phyloP scores from a whole-genome alignment of 129 eudicot species.

The Silybum marianum region DNA sequence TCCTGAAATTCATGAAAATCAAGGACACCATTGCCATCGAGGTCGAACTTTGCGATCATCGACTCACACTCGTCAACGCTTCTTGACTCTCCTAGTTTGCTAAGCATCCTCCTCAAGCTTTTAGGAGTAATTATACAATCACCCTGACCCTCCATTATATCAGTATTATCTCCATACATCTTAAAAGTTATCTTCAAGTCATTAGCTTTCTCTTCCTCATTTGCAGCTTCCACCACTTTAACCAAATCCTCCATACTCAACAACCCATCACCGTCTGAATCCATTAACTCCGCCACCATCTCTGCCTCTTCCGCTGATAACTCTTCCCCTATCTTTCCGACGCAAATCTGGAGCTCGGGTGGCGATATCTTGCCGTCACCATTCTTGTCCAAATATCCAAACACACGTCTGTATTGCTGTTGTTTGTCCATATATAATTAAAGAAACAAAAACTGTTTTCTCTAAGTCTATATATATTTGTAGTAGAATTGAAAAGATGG shows the following conservation, averaged over 20 bases:
- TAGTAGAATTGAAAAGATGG: neutral
- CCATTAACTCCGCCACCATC: slow-evolving; percentile 49
- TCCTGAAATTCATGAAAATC: slow-evolving; percentile 52
- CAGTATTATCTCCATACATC: slow-evolving; percentile 47
- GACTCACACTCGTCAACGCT: slow-evolving; percentile 45
- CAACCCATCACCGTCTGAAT: slow-evolving; percentile 56
- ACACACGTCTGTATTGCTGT: slow-evolving; percentile 51
- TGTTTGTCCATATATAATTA: slow-evolving; percentile 30
- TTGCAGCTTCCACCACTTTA: slow-evolving; percentile 47
- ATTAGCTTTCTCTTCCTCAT: slow-evolving; percentile 50
- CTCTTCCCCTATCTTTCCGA: slow-evolving; percentile 41
- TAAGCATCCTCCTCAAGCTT: slow-evolving; percentile 67
- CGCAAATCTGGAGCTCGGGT: slow-evolving; percentile 50
- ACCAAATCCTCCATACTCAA: slow-evolving; percentile 50
- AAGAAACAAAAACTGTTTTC: neutral
- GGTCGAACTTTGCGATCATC: slow-evolving; percentile 55
- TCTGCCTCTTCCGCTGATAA: slow-evolving; percentile 52
- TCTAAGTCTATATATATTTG: neutral
- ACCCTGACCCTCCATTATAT: neutral
- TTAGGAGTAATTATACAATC: slow-evolving; percentile 49
- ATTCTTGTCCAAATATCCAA: slow-evolving; percentile 52
- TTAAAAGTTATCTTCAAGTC: slow-evolving; percentile 53
- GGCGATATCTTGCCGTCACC: slow-evolving; percentile 60
- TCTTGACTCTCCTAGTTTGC: slow-evolving; percentile 48
- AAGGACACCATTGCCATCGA: slow-evolving; percentile 62